These are phyloP conservation scores for Mimosa pudica DNA, from an alignment of 306 rosid species.

Conservation along the genomic window DNA sequence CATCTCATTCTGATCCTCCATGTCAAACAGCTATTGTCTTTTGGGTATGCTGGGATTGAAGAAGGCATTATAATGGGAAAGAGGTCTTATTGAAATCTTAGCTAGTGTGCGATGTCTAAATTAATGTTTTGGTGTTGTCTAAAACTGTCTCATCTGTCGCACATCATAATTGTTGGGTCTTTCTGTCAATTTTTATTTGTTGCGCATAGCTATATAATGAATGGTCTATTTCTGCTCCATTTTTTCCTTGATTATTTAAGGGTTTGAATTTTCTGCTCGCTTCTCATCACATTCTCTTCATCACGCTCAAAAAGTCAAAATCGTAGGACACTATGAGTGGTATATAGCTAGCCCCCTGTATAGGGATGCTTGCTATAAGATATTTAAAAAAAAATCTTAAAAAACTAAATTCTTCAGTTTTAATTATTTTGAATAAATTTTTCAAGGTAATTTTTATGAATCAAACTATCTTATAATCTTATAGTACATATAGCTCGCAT, in stretches of 20 bases:
- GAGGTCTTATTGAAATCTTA: too few species aligned
- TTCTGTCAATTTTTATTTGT: neutral
- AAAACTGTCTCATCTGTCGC: neutral
- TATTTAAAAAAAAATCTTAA: too few species aligned
- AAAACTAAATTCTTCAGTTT: too few species aligned
- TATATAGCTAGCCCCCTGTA: too few species aligned
- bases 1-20: neutral
- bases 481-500: too few species aligned
- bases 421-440: too few species aligned
- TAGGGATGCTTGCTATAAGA: too few species aligned
- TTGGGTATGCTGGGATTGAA: neutral
- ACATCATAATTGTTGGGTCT: neutral
- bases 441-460: too few species aligned
- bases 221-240: neutral
- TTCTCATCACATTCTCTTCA: neutral
- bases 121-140: neutral
- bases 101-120: too few species aligned
- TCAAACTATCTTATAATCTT: too few species aligned
- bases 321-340: too few species aligned
- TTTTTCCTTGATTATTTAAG: neutral
- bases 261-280: neutral
- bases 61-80: too few species aligned
- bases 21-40: neutral
- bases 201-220: neutral
- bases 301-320: neutral